Conservation (phyloP, 2,329 filamentous ascomycete species). For the Aspergillus fischeri region DNA sequence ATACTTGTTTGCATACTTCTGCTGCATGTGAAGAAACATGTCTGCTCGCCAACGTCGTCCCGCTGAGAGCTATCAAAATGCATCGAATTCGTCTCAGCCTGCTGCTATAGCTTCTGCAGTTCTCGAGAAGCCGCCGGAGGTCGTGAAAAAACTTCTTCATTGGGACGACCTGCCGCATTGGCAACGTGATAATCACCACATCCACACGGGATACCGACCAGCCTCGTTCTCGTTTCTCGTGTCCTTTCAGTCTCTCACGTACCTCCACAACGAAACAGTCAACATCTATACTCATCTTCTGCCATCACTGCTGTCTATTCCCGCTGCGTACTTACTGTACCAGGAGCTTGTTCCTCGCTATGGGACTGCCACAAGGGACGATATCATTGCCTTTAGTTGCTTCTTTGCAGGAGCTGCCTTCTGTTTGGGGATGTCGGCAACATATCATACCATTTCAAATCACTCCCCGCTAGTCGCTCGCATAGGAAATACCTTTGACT, state of each 20-base stretch:
- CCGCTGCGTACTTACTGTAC: constrained; percentile 53
- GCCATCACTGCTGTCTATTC: constrained; percentile 59
- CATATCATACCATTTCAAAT: constrained; percentile 79
- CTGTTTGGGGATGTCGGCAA: constrained; percentile 77
- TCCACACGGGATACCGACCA: constrained; percentile 62
- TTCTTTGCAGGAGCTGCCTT: constrained; percentile 72
- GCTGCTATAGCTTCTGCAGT: constrained; percentile 21
- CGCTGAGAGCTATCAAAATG: constrained; percentile 15
- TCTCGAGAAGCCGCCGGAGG: constrained; percentile 25
- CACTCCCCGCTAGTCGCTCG: constrained; percentile 74
- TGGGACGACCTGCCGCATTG: constrained; percentile 52
- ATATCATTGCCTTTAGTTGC: constrained; percentile 69
- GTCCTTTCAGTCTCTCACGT: constrained; percentile 56
- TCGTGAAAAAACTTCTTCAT: constrained; percentile 39
- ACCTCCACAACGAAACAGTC: constrained; percentile 65
- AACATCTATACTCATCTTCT: constrained; percentile 71
- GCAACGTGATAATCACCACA: constrained; percentile 66
- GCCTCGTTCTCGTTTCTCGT: constrained; percentile 57
- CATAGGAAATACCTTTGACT: constrained; percentile 91
- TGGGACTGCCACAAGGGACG: constrained; percentile 54
- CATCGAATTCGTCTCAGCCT: constrained; percentile 21
- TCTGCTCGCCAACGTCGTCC: constrained; percentile 30
- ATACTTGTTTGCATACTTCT: constrained; percentile 9
- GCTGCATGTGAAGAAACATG: constrained; percentile 25
- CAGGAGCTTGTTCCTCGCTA: constrained; percentile 62